A percentile compares a stretch with the other conserved stretches of the same genome.
Conservation (phyloP, 768 basidiomycete species). For the Kwoniella newhampshirensis region DNA sequence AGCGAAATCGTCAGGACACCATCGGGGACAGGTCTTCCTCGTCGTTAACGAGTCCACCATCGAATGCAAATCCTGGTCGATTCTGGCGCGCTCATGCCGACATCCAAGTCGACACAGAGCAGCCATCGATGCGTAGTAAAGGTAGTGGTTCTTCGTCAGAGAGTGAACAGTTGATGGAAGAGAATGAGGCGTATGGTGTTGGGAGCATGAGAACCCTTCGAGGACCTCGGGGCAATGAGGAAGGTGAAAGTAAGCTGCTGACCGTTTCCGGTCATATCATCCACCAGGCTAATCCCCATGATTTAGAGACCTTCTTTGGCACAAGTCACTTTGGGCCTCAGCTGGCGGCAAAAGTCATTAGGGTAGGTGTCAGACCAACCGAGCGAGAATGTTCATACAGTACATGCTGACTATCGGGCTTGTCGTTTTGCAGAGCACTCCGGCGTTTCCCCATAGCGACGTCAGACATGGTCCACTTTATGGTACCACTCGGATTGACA, state of each 20-base stretch:
- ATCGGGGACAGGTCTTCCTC: too few relatives aligned
- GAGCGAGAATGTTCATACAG: background rate
- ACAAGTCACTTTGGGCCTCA: constrained; percentile 33
- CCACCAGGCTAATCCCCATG: background rate
- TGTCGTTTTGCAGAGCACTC: constrained; percentile 6
- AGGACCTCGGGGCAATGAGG: constrained; percentile 9
- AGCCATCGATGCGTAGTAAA: background rate
- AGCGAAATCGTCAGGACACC: too few relatives aligned
- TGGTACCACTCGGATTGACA: constrained; percentile 9
- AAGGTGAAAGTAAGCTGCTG: constrained; percentile 15
- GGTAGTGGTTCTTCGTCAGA: constrained; percentile 4
- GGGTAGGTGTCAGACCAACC: constrained; percentile 10
- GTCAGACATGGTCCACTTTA: constrained; percentile 10
- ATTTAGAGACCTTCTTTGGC: constrained; percentile 23
- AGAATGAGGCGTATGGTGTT: constrained; percentile 10
- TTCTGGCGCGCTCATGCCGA: constrained; percentile 12
- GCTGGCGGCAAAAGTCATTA: constrained; percentile 25
- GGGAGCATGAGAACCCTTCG: constrained; percentile 15
- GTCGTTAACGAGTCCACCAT: background rate
- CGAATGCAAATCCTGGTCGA: constrained; percentile 3
- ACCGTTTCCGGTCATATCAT: too few relatives aligned
- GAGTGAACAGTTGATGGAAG: constrained; percentile 13
- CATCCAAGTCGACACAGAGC: background rate
- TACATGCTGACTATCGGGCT: background rate
- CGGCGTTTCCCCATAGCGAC: constrained; percentile 17